Evolutionary conservation across 345 rosid species (phyloP), one percentile per base, ranked within the genome.

Genomic region (Psidium guajava): DNA sequence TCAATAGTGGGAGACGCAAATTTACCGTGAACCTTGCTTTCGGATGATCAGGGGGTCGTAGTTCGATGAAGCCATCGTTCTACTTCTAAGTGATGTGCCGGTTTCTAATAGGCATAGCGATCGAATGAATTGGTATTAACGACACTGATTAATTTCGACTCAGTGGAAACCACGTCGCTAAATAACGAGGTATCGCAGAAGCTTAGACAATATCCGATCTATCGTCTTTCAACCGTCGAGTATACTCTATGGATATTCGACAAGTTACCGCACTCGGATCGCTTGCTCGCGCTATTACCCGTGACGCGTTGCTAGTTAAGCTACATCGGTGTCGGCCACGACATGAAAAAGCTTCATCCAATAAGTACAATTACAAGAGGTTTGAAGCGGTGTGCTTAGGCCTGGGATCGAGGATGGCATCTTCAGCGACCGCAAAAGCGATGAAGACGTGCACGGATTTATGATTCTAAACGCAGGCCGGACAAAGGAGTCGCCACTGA

Each of bases 1-100:
- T 61, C 1, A 28, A 0, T 28, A 11, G 2, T 5, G 6, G 14
- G 74, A 0, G 1, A 1, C 8, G 15, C 74, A 15, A 61, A 21
- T 61, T 61, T 14, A 61, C 8, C 21, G 0, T 0, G 1, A 15
- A 61, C 16, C 42, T 61, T 61, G 7, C 28, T 61, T 28, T 14
- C 14, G 74, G 21, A 20, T 1, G 2, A 61, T 28, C 21, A 16
- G 4, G 15, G 2, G 0, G 0, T 0, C 2, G 1, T 61, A 27
- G 21, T 14, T 15, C 18, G 21, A 28, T 61, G 10, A 15, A 28
- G 11, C 18, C 36, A 7, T 28, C n/a, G 9, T 61, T 61, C 5
- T 61, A 15, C 2, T 61, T 61, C 5, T 28, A 15, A 2, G 74
- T 6, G 11, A 61, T 2, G 74, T 3, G 5, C 15, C 5, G 6